Percentiles rank a stretch among this genome's conserved stretches.
These are phyloP conservation scores for Baorangia bicolor DNA, from an alignment of 768 basidiomycete genomes.

Conservation along the genomic window DNA sequence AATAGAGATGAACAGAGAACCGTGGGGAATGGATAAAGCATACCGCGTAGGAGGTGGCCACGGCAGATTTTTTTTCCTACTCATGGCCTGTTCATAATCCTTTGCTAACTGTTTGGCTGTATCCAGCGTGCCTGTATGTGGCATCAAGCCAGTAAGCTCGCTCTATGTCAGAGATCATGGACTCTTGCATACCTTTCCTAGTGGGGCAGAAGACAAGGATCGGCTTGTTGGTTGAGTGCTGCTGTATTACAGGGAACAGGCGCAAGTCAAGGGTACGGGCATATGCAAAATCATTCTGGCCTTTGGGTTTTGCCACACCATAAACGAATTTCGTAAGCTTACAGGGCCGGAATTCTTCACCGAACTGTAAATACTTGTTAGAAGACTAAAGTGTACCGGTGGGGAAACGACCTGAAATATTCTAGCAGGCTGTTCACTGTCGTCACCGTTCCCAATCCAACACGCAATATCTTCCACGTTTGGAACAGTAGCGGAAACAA, in stretches of 20 bases:
- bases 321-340: conserved; percentile 71
- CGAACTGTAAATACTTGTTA: conserved; percentile 58
- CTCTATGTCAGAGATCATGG: not conserved
- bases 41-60: conserved; percentile 68
- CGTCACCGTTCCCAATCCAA: conserved; percentile 68
- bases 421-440: conserved; percentile 45
- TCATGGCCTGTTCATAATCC: conserved; percentile 60
- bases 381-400: not conserved
- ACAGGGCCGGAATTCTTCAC: conserved; percentile 90
- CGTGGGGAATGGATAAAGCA: not conserved
- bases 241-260: conserved; percentile 68
- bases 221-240: conserved; percentile 77
- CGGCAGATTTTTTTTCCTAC: conserved; percentile 51
- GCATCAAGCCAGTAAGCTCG: not conserved
- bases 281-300: conserved; percentile 80
- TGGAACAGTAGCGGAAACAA: conserved; percentile 92
- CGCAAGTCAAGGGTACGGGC: conserved; percentile 66
- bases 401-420: conserved; percentile 60
- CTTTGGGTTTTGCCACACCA: conserved; percentile 59
- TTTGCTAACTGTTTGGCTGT: conserved; percentile 80
- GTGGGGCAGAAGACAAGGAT: conserved; percentile 89
- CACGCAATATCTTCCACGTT: conserved; percentile 87
- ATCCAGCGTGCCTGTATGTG: conserved; percentile 47
- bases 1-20: not conserved
- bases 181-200: conserved; percentile 60